These are phyloP conservation scores for Staphylotrichum longicolle DNA, from an alignment of 495 filamentous ascomycete species.

Conservation along the genomic window DNA sequence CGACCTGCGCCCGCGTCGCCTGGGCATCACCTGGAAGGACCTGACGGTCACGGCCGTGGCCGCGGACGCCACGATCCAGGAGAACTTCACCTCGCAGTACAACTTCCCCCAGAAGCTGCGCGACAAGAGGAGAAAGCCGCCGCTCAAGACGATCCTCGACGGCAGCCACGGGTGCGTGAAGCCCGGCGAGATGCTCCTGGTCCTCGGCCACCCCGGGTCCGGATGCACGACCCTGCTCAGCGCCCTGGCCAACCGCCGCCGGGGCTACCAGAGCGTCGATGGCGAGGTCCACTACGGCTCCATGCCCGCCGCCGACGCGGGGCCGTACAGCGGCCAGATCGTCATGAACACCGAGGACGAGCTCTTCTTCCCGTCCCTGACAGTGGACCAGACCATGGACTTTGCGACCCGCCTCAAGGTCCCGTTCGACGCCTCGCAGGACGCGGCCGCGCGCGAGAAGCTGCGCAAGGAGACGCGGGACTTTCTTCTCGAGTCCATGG, in stretches of 20 bases:
- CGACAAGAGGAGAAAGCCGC: slow-evolving; percentile 47
- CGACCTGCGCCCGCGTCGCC: slow-evolving; percentile 50
- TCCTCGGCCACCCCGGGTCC: slow-evolving; percentile 69
- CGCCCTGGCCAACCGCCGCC: slow-evolving; percentile 66
- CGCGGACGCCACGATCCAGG: slow-evolving; percentile 42
- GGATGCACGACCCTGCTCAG: slow-evolving; percentile 85
- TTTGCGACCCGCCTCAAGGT: slow-evolving; percentile 58
- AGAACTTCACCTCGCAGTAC: slow-evolving; percentile 55
- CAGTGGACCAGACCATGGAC: slow-evolving; percentile 58
- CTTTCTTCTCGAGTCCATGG: slow-evolving; percentile 38
- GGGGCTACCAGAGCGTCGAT: slow-evolving; percentile 63
- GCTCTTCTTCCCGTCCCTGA: slow-evolving; percentile 61
- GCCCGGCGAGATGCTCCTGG: slow-evolving; percentile 77
- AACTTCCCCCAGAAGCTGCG: slow-evolving; percentile 47
- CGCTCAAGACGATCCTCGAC: slow-evolving; percentile 62
- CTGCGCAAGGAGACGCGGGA: slow-evolving; percentile 25
- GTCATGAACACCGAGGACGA: slow-evolving; percentile 56
- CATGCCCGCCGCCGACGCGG: slow-evolving; percentile 47
- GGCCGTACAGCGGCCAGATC: slow-evolving; percentile 64
- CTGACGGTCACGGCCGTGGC: slow-evolving; percentile 56
- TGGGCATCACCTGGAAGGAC: slow-evolving; percentile 59
- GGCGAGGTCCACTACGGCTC: slow-evolving; percentile 71
- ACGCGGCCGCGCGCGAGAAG: slow-evolving; percentile 18
- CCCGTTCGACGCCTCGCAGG: slow-evolving; percentile 31
- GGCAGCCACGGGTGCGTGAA: slow-evolving; percentile 49